Base-by-base conservation (phyloP, 2,329 filamentous ascomycete species). In the Calonectria ilicicola region DNA sequence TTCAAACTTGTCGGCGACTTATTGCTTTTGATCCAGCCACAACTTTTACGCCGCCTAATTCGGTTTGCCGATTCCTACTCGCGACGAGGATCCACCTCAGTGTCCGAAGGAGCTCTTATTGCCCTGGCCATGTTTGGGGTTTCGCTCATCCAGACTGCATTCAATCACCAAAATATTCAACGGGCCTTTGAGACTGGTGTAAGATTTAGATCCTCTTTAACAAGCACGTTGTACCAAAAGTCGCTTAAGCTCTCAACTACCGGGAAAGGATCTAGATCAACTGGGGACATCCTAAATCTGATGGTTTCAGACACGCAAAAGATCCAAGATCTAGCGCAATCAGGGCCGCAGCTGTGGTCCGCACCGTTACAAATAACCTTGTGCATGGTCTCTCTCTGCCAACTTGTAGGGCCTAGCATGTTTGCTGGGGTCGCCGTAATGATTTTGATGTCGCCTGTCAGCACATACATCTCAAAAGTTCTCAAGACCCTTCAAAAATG, bases 81-180 rank as follows among this genome's bases (percentile, higher is more conserved):
- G 8, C 32, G 17, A 12, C 29, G 32, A 27, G 44, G 40, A 21
- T 42, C 47, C 19, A 27, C 4, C 19, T 27, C 65, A 2, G 46
- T 67, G 19, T n/a, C 17, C 19, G 47, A 53, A 9, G 65, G 65
- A 8, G 47, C n/a, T 44, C n/a, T 53, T 23, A 58, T 67, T 26
- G 65, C 65, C 47, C 26, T 67, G 35, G 32, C 46, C 47, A 67
- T 67, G 65, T 67, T 67, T 44, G 35, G 15, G 15, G 47, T 67
- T 4, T 44, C 65, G 12, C n/a, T 67, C 8, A 38, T 49, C 10
- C 65, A 67, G 27, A 58, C 46, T 5, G 47, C 47, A 3, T 67
- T 53, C 23, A 53, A 53, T n/a, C 65, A 67, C 47, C 65, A 58
- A 56, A 53, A 44, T 10, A 53, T 67, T 21, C 47, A 53, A 26